Evolutionary conservation across 1,284 basidiomycete genomes (phyloP), one percentile per base, ranked within the genome.

Genomic region (Fistulina hepatica): DNA sequence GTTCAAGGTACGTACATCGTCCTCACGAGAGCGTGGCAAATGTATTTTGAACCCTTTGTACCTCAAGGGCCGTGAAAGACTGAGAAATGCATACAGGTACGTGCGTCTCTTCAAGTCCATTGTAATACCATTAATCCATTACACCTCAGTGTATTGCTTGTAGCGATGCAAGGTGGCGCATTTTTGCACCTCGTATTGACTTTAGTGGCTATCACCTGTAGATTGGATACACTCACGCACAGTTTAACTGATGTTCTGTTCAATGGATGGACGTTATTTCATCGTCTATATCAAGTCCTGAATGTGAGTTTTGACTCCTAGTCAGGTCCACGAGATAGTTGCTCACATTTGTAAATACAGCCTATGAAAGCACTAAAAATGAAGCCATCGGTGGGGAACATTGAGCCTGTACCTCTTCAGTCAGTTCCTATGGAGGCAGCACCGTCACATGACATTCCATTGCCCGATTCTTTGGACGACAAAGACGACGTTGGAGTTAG

Each of bases 101-200:
- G 67, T 52, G 2, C 41, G 13, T 16, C 37, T 19, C 30, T 13
- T 25, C 28, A 34, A 39, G 37, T 41, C 37, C 26, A 44, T 42
- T 28, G 34, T 35, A 27, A n/a, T 34, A 33, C 34, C n/a, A 15
- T 25, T 3, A 26, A 13, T 31, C 17, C 32, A 42, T 38, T 39
- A 39, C 34, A 40, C 37, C 32, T 24, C 34, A 85, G 81, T 33
- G 69, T 69, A 21, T 72, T 83, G 40, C 58, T 63, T 21, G 58
- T 76, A 16, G 69, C 71, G 33, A 71, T 84, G 63, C 77, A 80
- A 51, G 69, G 71, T 1, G 81, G 76, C 11, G 76, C 78, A 13
- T 86, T 86, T 49, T 58, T 81, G 4, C 77, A 81, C 43, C 50
- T 82, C 8, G 59, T 78, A 10, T 50, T 86, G 21, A 63, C 71